Percentiles rank a stretch among this genome's conserved stretches.
Conservation (phyloP, 2,329 filamentous ascomycete species). For the Elsinoe ampelina region DNA sequence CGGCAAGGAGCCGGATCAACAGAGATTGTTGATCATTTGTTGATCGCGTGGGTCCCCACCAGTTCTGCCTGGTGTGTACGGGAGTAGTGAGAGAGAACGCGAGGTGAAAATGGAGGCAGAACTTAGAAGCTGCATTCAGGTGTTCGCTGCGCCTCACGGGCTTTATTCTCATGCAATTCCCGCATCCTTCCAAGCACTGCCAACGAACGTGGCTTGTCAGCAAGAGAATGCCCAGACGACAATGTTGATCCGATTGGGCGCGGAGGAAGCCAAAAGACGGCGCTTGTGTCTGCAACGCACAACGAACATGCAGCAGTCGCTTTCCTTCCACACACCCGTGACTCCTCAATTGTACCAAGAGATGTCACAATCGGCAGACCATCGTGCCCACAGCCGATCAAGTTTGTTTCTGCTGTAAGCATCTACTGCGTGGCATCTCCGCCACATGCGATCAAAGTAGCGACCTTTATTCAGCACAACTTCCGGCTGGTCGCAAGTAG, state of each 20-base stretch:
- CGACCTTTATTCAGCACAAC: conserved; percentile 1
- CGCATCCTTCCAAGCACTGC: background rate
- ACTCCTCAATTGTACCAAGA: background rate
- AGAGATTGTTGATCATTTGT: background rate
- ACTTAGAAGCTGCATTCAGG: background rate
- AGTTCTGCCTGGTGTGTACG: background rate
- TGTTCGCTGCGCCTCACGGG: background rate
- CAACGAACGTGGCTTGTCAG: background rate
- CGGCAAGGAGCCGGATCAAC: conserved; percentile 5
- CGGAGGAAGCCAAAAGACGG: background rate
- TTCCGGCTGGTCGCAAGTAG: conserved; percentile 13
- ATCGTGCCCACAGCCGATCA: background rate
- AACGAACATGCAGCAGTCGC: too few relatives aligned
- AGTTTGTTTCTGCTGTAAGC: background rate
- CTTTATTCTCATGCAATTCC: background rate
- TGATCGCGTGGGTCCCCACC: conserved; percentile 1
- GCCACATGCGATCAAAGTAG: background rate
- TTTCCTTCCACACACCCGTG: background rate
- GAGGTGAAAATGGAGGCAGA: background rate
- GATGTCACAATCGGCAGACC: background rate
- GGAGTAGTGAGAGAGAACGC: background rate
- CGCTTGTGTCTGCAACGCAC: too few relatives aligned
- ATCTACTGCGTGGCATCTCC: background rate
- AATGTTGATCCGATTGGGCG: background rate
- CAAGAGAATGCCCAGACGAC: background rate